Conservation (phyloP, 345 rosid species). For the Gossypium arboreum region DNA sequence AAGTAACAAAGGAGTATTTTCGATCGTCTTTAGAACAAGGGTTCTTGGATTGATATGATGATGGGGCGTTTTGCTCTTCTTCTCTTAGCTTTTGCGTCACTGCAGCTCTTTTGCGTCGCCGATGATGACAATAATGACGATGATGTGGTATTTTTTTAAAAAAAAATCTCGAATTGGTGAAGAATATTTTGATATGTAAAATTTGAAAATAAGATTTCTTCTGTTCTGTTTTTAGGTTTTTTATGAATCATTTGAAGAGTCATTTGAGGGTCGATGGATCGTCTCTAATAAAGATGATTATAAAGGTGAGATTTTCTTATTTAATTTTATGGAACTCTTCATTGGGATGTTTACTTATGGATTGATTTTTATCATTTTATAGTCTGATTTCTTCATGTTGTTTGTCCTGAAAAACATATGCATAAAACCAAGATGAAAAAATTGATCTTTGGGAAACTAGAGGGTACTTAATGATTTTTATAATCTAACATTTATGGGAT, state of each 20-base stretch:
- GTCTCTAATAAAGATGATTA: slow-evolving; percentile 64
- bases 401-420: background rate
- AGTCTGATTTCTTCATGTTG: background rate
- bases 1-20: background rate
- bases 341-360: background rate
- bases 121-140: slow-evolving; percentile 25
- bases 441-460: background rate
- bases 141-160: slow-evolving; percentile 33
- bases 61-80: slow-evolving; percentile 47
- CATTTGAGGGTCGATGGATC: slow-evolving; percentile 77
- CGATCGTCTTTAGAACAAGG: background rate
- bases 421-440: slow-evolving; percentile 14
- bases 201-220: background rate
- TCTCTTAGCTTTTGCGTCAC: slow-evolving; percentile 42
- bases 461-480: background rate
- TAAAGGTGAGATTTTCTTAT: slow-evolving; percentile 32
- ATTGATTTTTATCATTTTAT: background rate
- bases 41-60: slow-evolving; percentile 6
- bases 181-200: background rate
- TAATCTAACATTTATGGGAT: background rate
- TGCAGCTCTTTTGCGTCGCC: slow-evolving; percentile 45
- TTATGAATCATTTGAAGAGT: slow-evolving; percentile 70
- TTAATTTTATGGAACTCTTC: background rate
- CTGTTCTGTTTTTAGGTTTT: slow-evolving; percentile 41
- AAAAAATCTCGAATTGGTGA: background rate